These are phyloP conservation scores for Boletus coccyginus DNA, from an alignment of 768 basidiomycete genomes.

Conservation along the genomic window DNA sequence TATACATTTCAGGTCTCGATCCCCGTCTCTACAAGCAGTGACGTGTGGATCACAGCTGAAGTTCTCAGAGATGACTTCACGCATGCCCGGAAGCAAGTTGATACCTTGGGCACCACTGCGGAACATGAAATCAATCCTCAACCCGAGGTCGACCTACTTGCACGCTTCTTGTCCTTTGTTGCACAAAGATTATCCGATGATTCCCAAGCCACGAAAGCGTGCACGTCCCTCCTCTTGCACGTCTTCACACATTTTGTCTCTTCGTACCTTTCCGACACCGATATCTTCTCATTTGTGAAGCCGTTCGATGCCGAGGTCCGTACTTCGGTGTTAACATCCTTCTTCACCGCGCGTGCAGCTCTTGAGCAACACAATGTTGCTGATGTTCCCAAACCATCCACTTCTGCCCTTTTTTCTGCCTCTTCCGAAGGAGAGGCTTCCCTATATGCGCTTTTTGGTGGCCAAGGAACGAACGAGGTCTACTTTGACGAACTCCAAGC, in stretches of 20 bases:
- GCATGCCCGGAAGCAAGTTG: constrained; percentile 57
- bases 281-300: constrained; percentile 81
- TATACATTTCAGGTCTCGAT: constrained; percentile 62
- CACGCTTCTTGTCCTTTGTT: constrained; percentile 80
- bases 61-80: constrained; percentile 87
- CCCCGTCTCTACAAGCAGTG: constrained; percentile 74
- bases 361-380: constrained; percentile 56
- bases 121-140: constrained; percentile 56
- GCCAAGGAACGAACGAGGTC: constrained; percentile 97
- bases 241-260: constrained; percentile 76
- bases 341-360: constrained; percentile 71
- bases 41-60: constrained; percentile 93
- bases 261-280: constrained; percentile 65
- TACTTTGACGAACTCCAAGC: constrained; percentile 95
- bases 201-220: constrained; percentile 48
- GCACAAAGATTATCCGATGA: constrained; percentile 60
- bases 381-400: constrained; percentile 55
- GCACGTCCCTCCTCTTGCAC: constrained; percentile 66
- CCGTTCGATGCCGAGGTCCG: constrained; percentile 73
- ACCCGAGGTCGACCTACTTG: constrained; percentile 73
- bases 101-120: constrained; percentile 51
- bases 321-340: constrained; percentile 72
- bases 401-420: constrained; percentile 69
- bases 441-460: constrained; percentile 93
- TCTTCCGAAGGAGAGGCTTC: constrained; percentile 61